Conservation (phyloP, 148 eudicot genomes). For the Nepenthes gracilis region DNA sequence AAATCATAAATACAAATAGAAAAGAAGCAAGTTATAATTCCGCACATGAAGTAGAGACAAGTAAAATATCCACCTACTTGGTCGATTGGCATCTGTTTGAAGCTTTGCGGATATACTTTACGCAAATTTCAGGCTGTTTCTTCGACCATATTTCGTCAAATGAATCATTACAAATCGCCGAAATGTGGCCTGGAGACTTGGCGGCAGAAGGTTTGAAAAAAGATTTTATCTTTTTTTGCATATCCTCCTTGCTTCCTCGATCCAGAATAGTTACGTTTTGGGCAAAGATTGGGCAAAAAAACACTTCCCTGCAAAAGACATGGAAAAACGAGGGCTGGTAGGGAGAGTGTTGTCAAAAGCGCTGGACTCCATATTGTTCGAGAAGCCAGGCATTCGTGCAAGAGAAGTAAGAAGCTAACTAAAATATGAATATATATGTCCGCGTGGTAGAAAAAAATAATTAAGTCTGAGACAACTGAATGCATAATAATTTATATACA, state of each 20-base stretch:
- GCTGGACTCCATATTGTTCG: no score
- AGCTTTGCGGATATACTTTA: conserved; percentile 47
- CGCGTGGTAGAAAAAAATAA: no score
- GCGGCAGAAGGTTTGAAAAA: conserved; percentile 39
- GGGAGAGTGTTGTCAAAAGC: no score
- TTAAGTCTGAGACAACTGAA: no score
- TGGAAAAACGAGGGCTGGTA: no score
- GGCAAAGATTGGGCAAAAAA: no score
- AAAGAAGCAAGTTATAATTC: background rate
- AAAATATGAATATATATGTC: no score
- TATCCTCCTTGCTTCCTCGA: conserved; percentile 5
- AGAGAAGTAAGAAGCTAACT: no score
- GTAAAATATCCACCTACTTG: conserved; percentile 8
- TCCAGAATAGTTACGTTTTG: no score
- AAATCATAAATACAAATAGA: background rate
- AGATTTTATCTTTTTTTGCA: conserved; percentile 48
- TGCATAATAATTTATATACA: no score
- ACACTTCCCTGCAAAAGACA: no score
- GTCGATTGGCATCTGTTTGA: conserved; percentile 9
- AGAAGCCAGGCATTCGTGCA: no score
- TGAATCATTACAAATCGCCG: conserved; percentile 2
- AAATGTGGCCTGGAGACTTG: conserved; percentile 11
- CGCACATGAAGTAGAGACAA: background rate
- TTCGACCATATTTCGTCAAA: conserved; percentile 11
- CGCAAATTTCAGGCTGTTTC: conserved; percentile 25